Evolutionary conservation across 129 eudicot genomes (phyloP).

Genomic region (Artemisia argyi): DNA sequence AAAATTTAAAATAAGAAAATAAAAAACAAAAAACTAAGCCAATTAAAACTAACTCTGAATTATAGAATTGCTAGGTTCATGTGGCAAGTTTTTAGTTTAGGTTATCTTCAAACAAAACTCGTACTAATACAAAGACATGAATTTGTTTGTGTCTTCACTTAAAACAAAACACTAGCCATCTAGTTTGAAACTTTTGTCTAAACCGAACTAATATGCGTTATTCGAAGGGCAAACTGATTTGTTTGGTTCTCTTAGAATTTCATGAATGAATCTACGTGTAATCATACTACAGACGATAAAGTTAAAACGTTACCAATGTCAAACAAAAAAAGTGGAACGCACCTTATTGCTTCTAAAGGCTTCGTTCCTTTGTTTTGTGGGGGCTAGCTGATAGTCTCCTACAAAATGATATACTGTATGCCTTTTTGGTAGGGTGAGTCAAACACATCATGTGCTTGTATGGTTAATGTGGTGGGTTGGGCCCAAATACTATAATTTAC

Average conservation of each 20-base stretch:
- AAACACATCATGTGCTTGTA: constrained; percentile 30
- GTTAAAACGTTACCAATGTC: background rate
- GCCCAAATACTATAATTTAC: background rate
- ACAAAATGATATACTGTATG: constrained; percentile 33
- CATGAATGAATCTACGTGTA: background rate
- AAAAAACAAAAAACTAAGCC: too few species aligned
- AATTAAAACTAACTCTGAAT: too few species aligned
- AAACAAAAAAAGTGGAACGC: background rate
- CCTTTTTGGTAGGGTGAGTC: constrained; percentile 28
- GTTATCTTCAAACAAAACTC: too few species aligned
- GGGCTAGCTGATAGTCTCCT: constrained; percentile 25
- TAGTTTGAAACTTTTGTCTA: background rate
- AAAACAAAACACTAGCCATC: background rate
- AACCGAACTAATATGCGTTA: background rate
- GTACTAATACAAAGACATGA: too few species aligned
- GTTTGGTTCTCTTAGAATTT: background rate
- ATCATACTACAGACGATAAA: background rate
- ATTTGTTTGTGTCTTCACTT: too few species aligned
- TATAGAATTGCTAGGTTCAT: too few species aligned
- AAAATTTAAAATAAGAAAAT: too few species aligned
- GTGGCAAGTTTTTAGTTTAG: too few species aligned
- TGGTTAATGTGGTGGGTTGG: constrained; percentile 22
- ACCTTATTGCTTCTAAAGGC: constrained; percentile 22
- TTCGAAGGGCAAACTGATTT: background rate
- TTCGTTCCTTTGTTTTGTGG: constrained; percentile 22